These are phyloP conservation scores for Diplosphaera chodatii DNA, from an alignment of 139 green algal genomes.

Conservation along the genomic window DNA sequence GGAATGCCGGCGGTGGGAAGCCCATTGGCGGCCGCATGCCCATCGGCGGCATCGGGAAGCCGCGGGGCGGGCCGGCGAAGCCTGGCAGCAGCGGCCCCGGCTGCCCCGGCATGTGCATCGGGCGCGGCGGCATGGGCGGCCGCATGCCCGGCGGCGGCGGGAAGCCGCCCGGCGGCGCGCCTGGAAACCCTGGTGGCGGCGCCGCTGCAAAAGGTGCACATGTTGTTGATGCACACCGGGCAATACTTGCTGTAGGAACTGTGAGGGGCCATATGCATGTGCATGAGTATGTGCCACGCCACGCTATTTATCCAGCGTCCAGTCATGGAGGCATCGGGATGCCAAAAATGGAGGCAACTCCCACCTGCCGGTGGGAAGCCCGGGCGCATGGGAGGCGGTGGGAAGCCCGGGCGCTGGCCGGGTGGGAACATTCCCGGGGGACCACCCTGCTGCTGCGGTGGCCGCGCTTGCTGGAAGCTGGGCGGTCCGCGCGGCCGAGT, in stretches of 20 bases:
- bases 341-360: too few species aligned
- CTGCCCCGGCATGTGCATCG: not conserved
- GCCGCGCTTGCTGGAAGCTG: not conserved
- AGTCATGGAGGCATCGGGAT: too few species aligned
- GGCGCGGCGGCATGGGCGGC: too few species aligned
- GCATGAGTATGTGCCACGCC: too few species aligned
- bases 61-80: not conserved
- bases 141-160: not conserved
- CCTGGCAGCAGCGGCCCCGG: too few species aligned
- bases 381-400: not conserved
- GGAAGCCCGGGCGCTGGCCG: not conserved
- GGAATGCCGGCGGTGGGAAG: not conserved
- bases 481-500: too few species aligned
- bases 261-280: too few species aligned
- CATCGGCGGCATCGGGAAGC: not conserved
- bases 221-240: too few species aligned
- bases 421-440: not conserved
- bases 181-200: too few species aligned
- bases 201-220: too few species aligned
- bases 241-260: too few species aligned
- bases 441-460: not conserved
- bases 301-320: too few species aligned
- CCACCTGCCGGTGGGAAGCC: not conserved
- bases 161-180: not conserved
- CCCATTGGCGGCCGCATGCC: not conserved